These are phyloP conservation scores for Sclerotinia glacialis DNA, from an alignment of 2,329 filamentous ascomycete species.

Conservation along the genomic window DNA sequence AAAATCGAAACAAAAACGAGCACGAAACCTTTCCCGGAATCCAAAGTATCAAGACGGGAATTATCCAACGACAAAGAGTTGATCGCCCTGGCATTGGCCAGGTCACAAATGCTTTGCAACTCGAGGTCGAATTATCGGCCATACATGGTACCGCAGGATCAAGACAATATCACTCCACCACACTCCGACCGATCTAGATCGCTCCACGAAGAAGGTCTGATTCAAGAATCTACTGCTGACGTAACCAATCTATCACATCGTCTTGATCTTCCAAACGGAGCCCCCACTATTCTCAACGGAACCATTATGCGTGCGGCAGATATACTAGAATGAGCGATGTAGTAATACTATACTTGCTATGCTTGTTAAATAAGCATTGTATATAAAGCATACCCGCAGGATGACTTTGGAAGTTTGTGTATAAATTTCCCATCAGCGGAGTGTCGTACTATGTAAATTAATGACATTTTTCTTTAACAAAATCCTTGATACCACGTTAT, in stretches of 20 bases:
- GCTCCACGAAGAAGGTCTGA: conserved; percentile 26
- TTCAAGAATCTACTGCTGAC: conserved; percentile 13
- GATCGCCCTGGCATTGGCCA: conserved; percentile 51
- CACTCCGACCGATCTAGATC: conserved; percentile 37
- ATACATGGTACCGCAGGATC: conserved; percentile 22
- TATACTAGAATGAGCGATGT: conserved; percentile 3
- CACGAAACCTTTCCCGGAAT: conserved; percentile 53
- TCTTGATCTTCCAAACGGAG: conserved; percentile 8
- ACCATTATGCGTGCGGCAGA: neutral
- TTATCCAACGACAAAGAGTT: conserved; percentile 58
- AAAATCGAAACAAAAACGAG: conserved; percentile 46
- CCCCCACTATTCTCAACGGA: conserved; percentile 2
- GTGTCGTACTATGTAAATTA: conserved; percentile 1
- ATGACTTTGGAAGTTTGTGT: neutral
- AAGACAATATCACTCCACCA: conserved; percentile 37
- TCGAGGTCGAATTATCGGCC: conserved; percentile 41
- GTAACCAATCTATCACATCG: neutral
- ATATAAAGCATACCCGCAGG: neutral
- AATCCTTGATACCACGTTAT: neutral
- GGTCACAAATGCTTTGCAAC: conserved; percentile 57
- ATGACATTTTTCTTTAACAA: neutral
- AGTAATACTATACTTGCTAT: neutral
- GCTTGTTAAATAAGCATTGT: conserved; percentile 5
- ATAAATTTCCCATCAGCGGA: neutral
- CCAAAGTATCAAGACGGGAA: conserved; percentile 52